Percentiles rank a stretch among this genome's conserved stretches.
phyloP scores from a whole-genome alignment of 495 filamentous ascomycete species.

The Xylona heveae region DNA sequence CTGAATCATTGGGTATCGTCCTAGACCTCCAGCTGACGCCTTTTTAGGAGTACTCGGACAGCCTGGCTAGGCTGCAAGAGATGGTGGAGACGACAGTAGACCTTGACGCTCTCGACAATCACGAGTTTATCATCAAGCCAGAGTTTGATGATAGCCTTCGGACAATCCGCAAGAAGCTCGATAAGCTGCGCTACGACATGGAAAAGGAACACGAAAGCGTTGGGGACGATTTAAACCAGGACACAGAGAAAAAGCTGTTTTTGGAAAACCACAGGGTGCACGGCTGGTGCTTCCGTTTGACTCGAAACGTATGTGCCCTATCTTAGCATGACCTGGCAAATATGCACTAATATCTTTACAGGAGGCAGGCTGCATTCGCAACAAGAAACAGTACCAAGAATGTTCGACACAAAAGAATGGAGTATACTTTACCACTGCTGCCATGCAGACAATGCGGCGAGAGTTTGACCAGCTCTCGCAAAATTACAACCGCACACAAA shows the following conservation, averaged over 20 bases:
- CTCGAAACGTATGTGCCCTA: slow-evolving; percentile 29
- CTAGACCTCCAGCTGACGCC: slow-evolving; percentile 3
- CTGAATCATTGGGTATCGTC: background rate
- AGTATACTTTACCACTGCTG: slow-evolving; percentile 87
- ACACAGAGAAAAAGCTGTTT: slow-evolving; percentile 95
- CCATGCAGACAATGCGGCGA: slow-evolving; percentile 61
- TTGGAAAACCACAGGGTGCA: slow-evolving; percentile 90
- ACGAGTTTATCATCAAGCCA: slow-evolving; percentile 97
- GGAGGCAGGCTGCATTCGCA: slow-evolving; percentile 82
- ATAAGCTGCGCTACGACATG: slow-evolving; percentile 70
- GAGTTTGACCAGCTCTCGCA: slow-evolving; percentile 89
- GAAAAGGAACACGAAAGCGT: slow-evolving; percentile 58
- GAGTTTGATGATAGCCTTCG: slow-evolving; percentile 86
- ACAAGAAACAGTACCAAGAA: slow-evolving; percentile 76
- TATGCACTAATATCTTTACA: slow-evolving; percentile 1
- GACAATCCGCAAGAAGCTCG: slow-evolving; percentile 74
- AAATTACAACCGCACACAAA: slow-evolving; percentile 91
- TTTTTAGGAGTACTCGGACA: slow-evolving; percentile 42
- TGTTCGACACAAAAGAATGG: slow-evolving; percentile 98
- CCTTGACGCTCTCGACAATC: slow-evolving; percentile 82
- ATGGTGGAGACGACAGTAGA: slow-evolving; percentile 99
- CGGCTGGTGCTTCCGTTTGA: slow-evolving; percentile 92
- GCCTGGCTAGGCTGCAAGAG: slow-evolving; percentile 70
- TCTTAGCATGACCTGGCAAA: background rate
- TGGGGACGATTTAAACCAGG: slow-evolving; percentile 67